Evolutionary conservation across 1,284 basidiomycete genomes (phyloP), one percentile per base, ranked within the genome.

Genomic region (Trichosporon sp.): DNA sequence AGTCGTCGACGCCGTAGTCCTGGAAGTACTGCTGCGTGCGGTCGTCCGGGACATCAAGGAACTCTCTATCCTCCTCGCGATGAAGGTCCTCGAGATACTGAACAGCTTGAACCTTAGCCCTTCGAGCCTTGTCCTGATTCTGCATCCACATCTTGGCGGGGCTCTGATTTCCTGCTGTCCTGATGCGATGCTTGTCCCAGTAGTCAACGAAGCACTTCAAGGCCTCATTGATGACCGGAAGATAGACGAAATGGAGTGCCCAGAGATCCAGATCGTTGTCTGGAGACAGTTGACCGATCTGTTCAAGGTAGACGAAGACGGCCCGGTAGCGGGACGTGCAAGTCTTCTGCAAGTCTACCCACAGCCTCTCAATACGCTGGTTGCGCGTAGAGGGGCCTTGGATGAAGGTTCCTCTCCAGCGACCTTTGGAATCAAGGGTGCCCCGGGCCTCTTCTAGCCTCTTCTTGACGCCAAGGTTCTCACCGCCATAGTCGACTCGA

Each of bases 221-320:
- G 67, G 86, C 84, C 0, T 62, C 23, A 38, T 86, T 84, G 27
- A 87, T 83, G 0, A 63, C 35, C 4, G 76, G 69, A 1, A 86
- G 77, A 68, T 86, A 87, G 0, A 87, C 75, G 11, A 63, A 42
- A 62, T 87, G 85, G 0, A 87, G 72, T 0, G 86, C 79, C 86
- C 86, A 87, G 0, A 85, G 66, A 70, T 87, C 85, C 1, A 68
- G 1, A 0, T 78, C 68, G 32, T 85, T 76, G 0, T 67, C 34
- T 0, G 72, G 53, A 32, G 85, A 73, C 0, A 87, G 79, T 69
- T 31, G 1, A 9, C 29, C 35, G 15, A 56, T 62, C 3, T 62
- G 23, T 15, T 44, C 69, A 12, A 70, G 34, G 18, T 58, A 18
- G 2, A 67, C 21, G 51, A 70, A 70, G 12, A 68, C n/a, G 27